Conservation (phyloP, 1,284 basidiomycete species). For the Sporisorium scitamineum region DNA sequence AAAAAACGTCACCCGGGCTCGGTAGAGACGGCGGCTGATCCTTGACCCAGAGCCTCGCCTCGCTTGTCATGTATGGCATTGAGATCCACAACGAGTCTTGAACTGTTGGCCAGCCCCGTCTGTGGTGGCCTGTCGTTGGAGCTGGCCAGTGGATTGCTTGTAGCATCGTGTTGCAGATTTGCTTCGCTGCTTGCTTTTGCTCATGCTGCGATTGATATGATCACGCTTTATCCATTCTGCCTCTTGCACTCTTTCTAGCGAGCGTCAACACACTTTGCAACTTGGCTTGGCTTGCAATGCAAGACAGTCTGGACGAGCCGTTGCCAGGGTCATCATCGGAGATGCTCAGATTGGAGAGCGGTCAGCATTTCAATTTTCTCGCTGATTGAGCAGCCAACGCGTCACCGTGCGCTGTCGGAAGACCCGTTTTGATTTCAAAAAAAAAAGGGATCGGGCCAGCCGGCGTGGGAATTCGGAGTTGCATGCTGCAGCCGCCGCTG, state of each 20-base stretch:
- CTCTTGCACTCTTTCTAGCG: background rate
- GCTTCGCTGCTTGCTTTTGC: background rate
- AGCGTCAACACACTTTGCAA: background rate
- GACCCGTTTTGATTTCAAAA: background rate
- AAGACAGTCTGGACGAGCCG: too few relatives aligned
- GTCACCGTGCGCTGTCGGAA: conserved; percentile 13
- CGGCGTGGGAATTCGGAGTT: conserved; percentile 2
- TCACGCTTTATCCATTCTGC: background rate
- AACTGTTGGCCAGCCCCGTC: background rate
- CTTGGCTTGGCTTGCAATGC: background rate
- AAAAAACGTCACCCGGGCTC: background rate
- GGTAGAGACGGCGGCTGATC: background rate
- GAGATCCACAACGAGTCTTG: background rate
- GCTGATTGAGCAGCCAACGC: conserved; percentile 6
- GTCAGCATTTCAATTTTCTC: background rate
- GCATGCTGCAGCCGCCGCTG: background rate
- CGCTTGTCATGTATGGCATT: background rate
- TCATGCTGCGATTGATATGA: background rate
- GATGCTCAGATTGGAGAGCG: background rate
- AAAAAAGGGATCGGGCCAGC: conserved; percentile 4
- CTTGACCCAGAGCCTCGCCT: background rate
- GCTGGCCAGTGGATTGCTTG: too few relatives aligned
- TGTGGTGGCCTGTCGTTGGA: too few relatives aligned
- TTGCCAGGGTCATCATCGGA: too few relatives aligned
- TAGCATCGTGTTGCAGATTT: too few relatives aligned